Base-by-base conservation (phyloP, 257 asterid species). In the Lithospermum erythrorhizon region DNA sequence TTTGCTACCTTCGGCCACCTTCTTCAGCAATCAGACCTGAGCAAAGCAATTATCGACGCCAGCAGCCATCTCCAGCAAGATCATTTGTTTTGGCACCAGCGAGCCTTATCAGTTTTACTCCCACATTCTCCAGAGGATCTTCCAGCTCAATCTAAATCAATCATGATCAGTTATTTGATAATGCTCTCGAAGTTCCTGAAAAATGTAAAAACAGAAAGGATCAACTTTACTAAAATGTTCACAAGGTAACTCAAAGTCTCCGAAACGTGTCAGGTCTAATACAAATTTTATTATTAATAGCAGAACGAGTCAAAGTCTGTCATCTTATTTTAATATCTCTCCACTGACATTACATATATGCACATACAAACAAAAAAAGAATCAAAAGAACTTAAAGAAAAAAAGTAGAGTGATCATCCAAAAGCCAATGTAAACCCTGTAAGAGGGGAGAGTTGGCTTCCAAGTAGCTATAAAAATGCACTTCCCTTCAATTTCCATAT, bases 51-150 rank as follows among this genome's bases (percentile, higher is more conserved):
- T 55, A 86, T 75, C 47, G 97, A 89, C 5, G 97, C 86, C 13
- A 91, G 81, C 89, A 83, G 51, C 95, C 97, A 65, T 89, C 97
- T 0, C 95, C 97, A 19, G 97, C 94, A 71, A 89, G 83, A 68
- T 78, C 90, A 72, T 89, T 89, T 16, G 95, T 86, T 70, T 68
- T 83, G 25, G 97, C 94, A 58, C 97, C 97, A 0, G 95, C 97
- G 68, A 78, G 94, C 72, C 97, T 82, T 65, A 86, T 86, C 77
- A 89, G 59, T 69, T 89, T 89, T 23, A 89, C 95, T 61, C 95
- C 97, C 16, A 89, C 95, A 67, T 83, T 76, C 76, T 89, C 95
- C 70, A 89, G 61, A 65, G 95, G 89, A 70, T 86, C 97, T 32
- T 89, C 95, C 76, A 89, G 84, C 83, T 83, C 95, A 73, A 89